phyloP scores from a whole-genome alignment of 228 moss, liverwort and hornwort genomes.

The Sphagnum fallax region DNA sequence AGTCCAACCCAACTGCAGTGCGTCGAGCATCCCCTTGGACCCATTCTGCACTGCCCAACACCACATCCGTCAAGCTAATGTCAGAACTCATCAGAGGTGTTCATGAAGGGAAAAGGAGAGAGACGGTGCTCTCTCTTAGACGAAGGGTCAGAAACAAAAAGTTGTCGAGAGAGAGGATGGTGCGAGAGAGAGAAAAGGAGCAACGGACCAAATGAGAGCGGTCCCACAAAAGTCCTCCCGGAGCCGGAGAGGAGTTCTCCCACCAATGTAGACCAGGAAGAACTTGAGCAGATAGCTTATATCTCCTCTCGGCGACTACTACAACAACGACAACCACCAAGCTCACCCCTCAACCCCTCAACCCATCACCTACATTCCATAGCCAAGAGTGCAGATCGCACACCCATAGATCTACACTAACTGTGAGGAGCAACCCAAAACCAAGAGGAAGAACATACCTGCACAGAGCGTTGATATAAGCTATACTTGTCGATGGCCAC shows the following conservation, averaged over 20 bases:
- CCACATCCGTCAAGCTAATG: neutral
- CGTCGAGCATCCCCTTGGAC: slow-evolving; percentile 42
- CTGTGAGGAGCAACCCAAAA: neutral
- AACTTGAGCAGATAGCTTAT: slow-evolving; percentile 51
- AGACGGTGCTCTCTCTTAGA: too few relatives aligned
- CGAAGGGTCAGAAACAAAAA: too few relatives aligned
- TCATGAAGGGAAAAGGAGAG: too few relatives aligned
- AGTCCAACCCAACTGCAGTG: slow-evolving; percentile 50
- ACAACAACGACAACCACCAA: neutral
- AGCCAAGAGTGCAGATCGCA: neutral
- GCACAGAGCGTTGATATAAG: slow-evolving; percentile 44
- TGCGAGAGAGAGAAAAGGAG: too few relatives aligned
- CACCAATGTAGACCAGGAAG: slow-evolving; percentile 44
- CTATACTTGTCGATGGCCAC: slow-evolving; percentile 22
- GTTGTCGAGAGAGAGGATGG: too few relatives aligned
- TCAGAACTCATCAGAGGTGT: too few relatives aligned
- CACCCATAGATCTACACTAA: neutral
- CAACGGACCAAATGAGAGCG: slow-evolving; percentile 32
- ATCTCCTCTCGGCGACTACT: slow-evolving; percentile 43
- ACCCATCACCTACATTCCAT: neutral
- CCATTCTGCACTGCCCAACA: slow-evolving; percentile 41
- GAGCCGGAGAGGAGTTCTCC: slow-evolving; percentile 36
- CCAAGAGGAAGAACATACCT: slow-evolving; percentile 3
- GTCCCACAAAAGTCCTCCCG: slow-evolving; percentile 57
- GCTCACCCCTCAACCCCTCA: neutral